Evolutionary conservation across 1,284 basidiomycete genomes (phyloP).

Genomic region (Singerocomus inundabilis): DNA sequence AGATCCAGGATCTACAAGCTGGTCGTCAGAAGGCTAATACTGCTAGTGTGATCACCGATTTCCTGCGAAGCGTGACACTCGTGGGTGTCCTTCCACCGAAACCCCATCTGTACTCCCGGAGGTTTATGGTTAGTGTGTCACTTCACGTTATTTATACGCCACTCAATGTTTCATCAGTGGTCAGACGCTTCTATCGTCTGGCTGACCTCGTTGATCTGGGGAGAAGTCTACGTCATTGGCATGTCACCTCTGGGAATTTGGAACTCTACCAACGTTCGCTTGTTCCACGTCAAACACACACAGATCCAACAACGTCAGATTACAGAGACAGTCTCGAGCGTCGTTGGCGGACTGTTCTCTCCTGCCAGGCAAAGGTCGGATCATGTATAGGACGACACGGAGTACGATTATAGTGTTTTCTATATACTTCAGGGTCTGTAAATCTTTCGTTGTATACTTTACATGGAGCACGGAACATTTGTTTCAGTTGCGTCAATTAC

Average conservation of each 20-base stretch:
- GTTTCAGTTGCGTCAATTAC: not conserved
- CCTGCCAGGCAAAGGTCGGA: constrained; percentile 30
- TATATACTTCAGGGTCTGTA: not conserved
- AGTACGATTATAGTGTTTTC: not conserved
- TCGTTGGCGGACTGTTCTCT: constrained; percentile 52
- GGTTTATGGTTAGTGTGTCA: constrained; percentile 60
- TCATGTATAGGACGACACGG: constrained; percentile 20
- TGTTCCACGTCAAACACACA: constrained; percentile 88
- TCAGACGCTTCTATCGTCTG: constrained; percentile 85
- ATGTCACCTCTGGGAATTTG: constrained; percentile 83
- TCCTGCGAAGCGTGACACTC: constrained; percentile 62
- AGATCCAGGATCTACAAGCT: constrained; percentile 78
- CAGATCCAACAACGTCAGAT: constrained; percentile 67
- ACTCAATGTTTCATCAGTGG: constrained; percentile 55
- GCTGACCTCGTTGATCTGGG: constrained; percentile 90
- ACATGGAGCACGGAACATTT: not conserved
- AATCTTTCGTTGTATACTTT: not conserved
- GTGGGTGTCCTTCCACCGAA: constrained; percentile 69
- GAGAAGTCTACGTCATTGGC: constrained; percentile 87
- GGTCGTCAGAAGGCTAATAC: constrained; percentile 61
- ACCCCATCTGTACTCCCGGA: constrained; percentile 63
- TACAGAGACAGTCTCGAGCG: constrained; percentile 71
- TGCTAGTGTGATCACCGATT: constrained; percentile 67
- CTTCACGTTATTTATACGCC: not conserved
- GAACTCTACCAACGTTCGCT: constrained; percentile 81